Evolutionary conservation across 2,329 filamentous ascomycete genomes (phyloP).

Genomic region (Cladophialophora immunda): DNA sequence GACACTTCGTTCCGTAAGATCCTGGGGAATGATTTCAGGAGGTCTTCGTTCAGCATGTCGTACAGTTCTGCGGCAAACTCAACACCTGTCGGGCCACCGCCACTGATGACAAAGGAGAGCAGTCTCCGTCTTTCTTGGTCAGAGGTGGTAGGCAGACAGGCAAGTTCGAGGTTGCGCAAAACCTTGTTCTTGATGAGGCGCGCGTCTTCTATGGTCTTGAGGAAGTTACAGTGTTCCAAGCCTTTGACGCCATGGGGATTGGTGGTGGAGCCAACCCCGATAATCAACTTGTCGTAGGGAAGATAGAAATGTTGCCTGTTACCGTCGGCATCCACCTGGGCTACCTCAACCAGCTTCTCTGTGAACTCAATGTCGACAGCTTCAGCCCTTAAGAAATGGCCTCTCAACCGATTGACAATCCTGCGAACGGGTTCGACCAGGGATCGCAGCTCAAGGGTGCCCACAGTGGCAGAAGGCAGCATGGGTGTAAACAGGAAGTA

Average conservation of each 20-base stretch:
- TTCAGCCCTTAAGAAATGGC: constrained; percentile 87
- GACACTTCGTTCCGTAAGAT: constrained; percentile 97
- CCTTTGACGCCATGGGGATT: constrained; percentile 97
- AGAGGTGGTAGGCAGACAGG: constrained; percentile 88
- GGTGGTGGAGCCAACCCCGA: constrained; percentile 88
- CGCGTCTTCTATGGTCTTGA: constrained; percentile 95
- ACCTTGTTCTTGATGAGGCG: constrained; percentile 87
- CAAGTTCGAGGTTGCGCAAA: constrained; percentile 86
- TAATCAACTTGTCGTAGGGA: constrained; percentile 94
- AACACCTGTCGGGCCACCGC: constrained; percentile 93
- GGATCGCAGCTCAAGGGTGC: constrained; percentile 88
- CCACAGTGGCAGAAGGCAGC: constrained; percentile 95
- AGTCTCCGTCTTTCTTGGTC: constrained; percentile 88
- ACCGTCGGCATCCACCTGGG: constrained; percentile 74
- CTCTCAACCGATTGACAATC: constrained; percentile 78
- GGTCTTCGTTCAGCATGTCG: constrained; percentile 94
- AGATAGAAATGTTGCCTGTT: constrained; percentile 86
- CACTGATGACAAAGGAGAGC: constrained; percentile 94
- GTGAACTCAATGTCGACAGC: constrained; percentile 93
- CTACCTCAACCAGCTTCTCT: constrained; percentile 86
- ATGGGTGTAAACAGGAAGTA: constrained; percentile 99
- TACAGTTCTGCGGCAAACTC: constrained; percentile 97
- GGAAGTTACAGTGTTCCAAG: constrained; percentile 89
- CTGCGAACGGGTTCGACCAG: constrained; percentile 91
- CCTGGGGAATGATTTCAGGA: constrained; percentile 82